These are phyloP conservation scores for Calonectria pseudoreteaudii DNA, from an alignment of 2,329 filamentous ascomycete genomes.

Conservation along the genomic window DNA sequence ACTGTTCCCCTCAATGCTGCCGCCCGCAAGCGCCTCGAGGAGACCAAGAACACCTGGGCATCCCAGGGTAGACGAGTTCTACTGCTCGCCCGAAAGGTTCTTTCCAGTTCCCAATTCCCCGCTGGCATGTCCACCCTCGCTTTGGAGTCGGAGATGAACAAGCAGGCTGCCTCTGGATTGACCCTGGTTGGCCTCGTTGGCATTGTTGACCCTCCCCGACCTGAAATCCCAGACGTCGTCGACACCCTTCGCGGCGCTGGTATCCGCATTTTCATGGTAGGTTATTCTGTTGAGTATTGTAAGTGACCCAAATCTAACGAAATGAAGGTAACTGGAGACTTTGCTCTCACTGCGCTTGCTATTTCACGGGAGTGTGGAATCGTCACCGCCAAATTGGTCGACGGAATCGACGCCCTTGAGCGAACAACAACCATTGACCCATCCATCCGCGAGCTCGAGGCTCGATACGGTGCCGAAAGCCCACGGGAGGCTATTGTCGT, in stretches of 20 bases:
- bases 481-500: slow-evolving; percentile 67
- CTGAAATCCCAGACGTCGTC: slow-evolving; percentile 77
- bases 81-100: slow-evolving; percentile 71
- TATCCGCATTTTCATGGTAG: slow-evolving; percentile 82
- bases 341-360: slow-evolving; percentile 78
- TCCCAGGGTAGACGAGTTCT: slow-evolving; percentile 76
- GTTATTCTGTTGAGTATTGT: background rate
- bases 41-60: slow-evolving; percentile 76
- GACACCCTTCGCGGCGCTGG: slow-evolving; percentile 75
- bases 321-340: slow-evolving; percentile 76
- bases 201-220: slow-evolving; percentile 81
- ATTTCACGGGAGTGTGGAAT: slow-evolving; percentile 81
- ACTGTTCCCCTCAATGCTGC: slow-evolving; percentile 59
- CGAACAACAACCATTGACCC: slow-evolving; percentile 39
- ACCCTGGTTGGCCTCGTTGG: slow-evolving; percentile 80
- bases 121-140: slow-evolving; percentile 55
- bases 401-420: slow-evolving; percentile 65
- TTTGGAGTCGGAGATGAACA: slow-evolving; percentile 64
- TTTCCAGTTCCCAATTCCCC: slow-evolving; percentile 56
- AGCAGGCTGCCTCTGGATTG: slow-evolving; percentile 67
- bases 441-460: slow-evolving; percentile 10
- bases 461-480: slow-evolving; percentile 11
- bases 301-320: background rate
- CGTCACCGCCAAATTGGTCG: slow-evolving; percentile 66
- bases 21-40: slow-evolving; percentile 62